These are phyloP conservation scores for Leishmania martiniquensis DNA, from an alignment of 208 protist genomes.

Conservation along the genomic window DNA sequence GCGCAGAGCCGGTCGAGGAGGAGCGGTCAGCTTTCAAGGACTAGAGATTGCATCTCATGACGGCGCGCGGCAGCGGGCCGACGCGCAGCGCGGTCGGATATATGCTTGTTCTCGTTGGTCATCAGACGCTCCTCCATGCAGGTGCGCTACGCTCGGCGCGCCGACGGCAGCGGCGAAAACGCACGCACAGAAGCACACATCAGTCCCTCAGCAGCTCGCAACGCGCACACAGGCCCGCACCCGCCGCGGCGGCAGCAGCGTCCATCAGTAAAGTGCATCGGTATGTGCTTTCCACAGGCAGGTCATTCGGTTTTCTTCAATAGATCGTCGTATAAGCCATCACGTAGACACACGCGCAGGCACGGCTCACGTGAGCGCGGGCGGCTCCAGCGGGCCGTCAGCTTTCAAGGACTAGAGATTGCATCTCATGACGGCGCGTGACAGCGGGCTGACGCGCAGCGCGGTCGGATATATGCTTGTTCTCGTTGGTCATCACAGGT, in stretches of 20 bases:
- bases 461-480: constrained; percentile 64
- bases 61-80: constrained; percentile 17
- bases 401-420: constrained; percentile 62
- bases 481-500: constrained; percentile 51
- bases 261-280: constrained; percentile 22
- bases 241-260: not conserved
- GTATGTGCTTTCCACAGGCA: constrained; percentile 19
- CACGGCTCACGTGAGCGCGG: not conserved
- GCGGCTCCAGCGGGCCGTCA: constrained; percentile 15
- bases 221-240: no score
- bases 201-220: not conserved
- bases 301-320: constrained; percentile 27
- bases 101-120: constrained; percentile 68
- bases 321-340: constrained; percentile 18
- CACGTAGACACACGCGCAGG: not conserved
- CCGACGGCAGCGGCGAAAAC: not conserved
- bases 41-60: constrained; percentile 41
- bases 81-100: constrained; percentile 35
- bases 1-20: not conserved
- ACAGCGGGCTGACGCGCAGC: constrained; percentile 17
- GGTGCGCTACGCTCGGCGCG: not conserved
- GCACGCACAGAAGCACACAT: not conserved
- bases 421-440: constrained; percentile 31
- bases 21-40: constrained; percentile 54
- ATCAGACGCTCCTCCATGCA: constrained; percentile 36